Conservation (phyloP, 129 eudicot species). For the Artemisia argyi region DNA sequence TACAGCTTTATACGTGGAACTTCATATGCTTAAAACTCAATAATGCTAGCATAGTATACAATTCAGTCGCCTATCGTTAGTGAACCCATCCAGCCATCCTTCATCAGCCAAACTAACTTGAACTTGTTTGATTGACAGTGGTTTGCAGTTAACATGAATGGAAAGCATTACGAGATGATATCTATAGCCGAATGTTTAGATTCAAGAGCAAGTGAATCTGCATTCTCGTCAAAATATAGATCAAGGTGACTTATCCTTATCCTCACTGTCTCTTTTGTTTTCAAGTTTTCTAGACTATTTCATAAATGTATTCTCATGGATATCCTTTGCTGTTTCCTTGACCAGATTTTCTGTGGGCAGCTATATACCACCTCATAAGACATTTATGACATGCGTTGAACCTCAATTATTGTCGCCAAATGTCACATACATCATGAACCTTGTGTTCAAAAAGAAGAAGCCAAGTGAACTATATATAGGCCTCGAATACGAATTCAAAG, state of each 20-base stretch:
- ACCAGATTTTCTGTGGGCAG: constrained; percentile 12
- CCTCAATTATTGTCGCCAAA: constrained; percentile 20
- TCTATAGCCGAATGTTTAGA: constrained; percentile 10
- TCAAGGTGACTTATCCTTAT: constrained; percentile 4
- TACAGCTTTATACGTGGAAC: not conserved
- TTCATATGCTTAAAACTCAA: not conserved
- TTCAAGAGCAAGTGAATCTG: not conserved
- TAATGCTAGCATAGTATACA: not conserved
- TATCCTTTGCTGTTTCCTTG: not conserved
- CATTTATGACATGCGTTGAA: constrained; percentile 2
- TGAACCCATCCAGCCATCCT: not conserved
- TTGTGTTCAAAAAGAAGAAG: constrained; percentile 11
- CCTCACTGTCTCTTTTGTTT: too few species aligned
- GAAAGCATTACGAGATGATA: constrained; percentile 8
- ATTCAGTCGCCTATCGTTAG: not conserved
- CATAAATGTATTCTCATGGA: too few species aligned
- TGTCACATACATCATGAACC: constrained; percentile 23
- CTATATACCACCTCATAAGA: not conserved
- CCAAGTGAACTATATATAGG: not conserved
- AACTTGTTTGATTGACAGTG: constrained; percentile 13
- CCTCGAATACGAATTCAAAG: constrained; percentile 18
- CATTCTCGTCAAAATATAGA: not conserved
- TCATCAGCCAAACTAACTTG: not conserved
- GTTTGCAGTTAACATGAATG: constrained; percentile 1
- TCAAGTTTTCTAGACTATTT: too few species aligned